Evolutionary conservation across 345 rosid species (phyloP).

Genomic region (Euclidium syriacum): DNA sequence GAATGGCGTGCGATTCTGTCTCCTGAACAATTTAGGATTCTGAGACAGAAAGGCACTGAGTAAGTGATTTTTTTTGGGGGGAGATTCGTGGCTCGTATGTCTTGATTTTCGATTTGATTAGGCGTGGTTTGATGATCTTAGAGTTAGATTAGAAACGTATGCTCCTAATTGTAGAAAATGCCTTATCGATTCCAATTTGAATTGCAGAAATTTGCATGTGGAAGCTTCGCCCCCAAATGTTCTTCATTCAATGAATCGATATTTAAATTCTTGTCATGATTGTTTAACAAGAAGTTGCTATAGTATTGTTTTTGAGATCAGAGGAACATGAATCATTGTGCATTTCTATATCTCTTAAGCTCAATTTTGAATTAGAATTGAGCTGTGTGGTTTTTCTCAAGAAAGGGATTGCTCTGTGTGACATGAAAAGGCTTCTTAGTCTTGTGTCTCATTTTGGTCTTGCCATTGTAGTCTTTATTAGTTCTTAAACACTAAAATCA

Average conservation of each 20-base stretch:
- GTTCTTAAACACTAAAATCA: not conserved
- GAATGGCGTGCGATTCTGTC: slow-evolving; percentile 88
- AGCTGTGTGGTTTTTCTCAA: too few relatives aligned
- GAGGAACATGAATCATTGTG: not conserved
- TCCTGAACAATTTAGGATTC: slow-evolving; percentile 77
- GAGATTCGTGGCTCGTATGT: not conserved
- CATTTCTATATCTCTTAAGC: not conserved
- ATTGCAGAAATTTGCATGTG: too few relatives aligned
- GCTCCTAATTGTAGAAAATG: not conserved
- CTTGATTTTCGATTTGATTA: not conserved
- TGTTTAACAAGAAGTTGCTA: not conserved
- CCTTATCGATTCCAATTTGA: not conserved
- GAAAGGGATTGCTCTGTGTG: not conserved
- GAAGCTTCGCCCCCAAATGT: not conserved
- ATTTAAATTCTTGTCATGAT: not conserved
- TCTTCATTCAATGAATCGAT: not conserved
- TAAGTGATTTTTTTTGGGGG: slow-evolving; percentile 12
- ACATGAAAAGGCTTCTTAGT: not conserved
- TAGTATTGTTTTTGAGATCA: not conserved
- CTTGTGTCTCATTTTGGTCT: not conserved
- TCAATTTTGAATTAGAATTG: too few relatives aligned
- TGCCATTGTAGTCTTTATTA: not conserved
- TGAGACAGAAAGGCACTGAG: slow-evolving; percentile 91
- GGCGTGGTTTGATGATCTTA: not conserved
- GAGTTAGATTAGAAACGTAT: not conserved